Conservation (phyloP, 2,329 filamentous ascomycete genomes). For the Colletotrichum cordylinicola region DNA sequence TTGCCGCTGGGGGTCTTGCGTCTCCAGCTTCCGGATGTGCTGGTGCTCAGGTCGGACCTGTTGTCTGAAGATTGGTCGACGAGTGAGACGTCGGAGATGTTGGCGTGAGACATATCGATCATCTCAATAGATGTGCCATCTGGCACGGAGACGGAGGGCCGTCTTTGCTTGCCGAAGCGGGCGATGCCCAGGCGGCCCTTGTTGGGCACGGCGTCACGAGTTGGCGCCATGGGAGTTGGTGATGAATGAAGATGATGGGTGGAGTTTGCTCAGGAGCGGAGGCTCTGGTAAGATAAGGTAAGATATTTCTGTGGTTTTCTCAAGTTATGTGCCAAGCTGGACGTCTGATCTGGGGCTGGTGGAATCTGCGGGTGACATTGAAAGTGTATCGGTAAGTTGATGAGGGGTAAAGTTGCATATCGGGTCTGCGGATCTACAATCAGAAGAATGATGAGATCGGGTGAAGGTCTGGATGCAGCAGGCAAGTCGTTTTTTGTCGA, state of each 20-base stretch:
- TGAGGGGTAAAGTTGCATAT: conserved; percentile 22
- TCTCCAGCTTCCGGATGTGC: conserved; percentile 9
- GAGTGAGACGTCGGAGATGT: conserved; percentile 19
- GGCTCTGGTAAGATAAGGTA: not conserved
- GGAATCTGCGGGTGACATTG: conserved; percentile 20
- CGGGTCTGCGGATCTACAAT: conserved; percentile 19
- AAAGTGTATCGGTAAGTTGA: conserved; percentile 18
- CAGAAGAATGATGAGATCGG: conserved; percentile 19
- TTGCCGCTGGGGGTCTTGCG: not conserved
- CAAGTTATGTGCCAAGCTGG: conserved; percentile 23
- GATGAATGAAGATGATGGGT: not conserved
- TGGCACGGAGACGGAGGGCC: conserved; percentile 18
- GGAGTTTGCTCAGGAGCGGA: not conserved
- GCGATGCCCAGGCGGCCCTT: conserved; percentile 8
- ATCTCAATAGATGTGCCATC: conserved; percentile 14
- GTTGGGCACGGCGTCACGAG: conserved; percentile 9
- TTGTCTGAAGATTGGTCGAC: conserved; percentile 9
- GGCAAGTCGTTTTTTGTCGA: conserved; percentile 18
- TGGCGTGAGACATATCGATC: conserved; percentile 18
- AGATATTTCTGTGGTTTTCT: conserved; percentile 4
- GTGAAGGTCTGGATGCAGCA: conserved; percentile 4
- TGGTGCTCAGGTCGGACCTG: conserved; percentile 12
- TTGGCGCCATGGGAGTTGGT: conserved; percentile 13
- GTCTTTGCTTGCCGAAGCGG: conserved; percentile 12
- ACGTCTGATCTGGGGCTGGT: conserved; percentile 21